phyloP scores from a whole-genome alignment of 805 yeast species.

The Myxozyma mucilagina region DNA sequence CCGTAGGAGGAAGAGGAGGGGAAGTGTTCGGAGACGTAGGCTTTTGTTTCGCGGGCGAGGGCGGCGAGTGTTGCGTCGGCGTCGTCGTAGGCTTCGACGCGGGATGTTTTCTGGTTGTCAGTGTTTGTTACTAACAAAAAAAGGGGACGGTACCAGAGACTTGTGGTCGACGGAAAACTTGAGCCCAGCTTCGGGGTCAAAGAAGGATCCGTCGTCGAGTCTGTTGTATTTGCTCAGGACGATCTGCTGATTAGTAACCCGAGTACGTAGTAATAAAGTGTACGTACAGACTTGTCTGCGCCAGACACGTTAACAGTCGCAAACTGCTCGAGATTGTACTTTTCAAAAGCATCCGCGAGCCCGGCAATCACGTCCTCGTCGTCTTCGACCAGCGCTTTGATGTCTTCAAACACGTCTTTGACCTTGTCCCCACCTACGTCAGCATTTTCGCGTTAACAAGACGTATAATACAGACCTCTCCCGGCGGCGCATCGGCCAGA shows the following conservation, averaged over 20 bases:
- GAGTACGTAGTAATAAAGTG: too few relatives aligned
- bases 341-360: slow-evolving; percentile 41
- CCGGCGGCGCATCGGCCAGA: slow-evolving; percentile 58
- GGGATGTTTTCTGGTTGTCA: slow-evolving; percentile 47
- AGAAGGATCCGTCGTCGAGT: slow-evolving; percentile 48
- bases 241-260: slow-evolving; percentile 29
- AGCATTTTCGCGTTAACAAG: slow-evolving; percentile 27
- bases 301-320: slow-evolving; percentile 42
- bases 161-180: slow-evolving; percentile 61
- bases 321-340: slow-evolving; percentile 46
- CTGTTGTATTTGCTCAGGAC: slow-evolving; percentile 54
- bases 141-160: slow-evolving; percentile 22
- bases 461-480: slow-evolving; percentile 46
- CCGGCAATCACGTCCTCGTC: slow-evolving; percentile 41
- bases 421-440: slow-evolving; percentile 6
- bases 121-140: background rate
- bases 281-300: slow-evolving; percentile 25
- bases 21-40: slow-evolving; percentile 65
- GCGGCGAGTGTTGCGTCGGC: slow-evolving; percentile 22
- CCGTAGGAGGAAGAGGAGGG: slow-evolving; percentile 56
- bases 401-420: slow-evolving; percentile 44
- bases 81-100: slow-evolving; percentile 48
- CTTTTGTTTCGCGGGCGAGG: slow-evolving; percentile 37
- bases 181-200: slow-evolving; percentile 53
- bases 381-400: slow-evolving; percentile 48